Evolutionary conservation across 2,329 filamentous ascomycete species (phyloP), one percentile per base, ranked within the genome.

Genomic region (Stenocarpella maydis): DNA sequence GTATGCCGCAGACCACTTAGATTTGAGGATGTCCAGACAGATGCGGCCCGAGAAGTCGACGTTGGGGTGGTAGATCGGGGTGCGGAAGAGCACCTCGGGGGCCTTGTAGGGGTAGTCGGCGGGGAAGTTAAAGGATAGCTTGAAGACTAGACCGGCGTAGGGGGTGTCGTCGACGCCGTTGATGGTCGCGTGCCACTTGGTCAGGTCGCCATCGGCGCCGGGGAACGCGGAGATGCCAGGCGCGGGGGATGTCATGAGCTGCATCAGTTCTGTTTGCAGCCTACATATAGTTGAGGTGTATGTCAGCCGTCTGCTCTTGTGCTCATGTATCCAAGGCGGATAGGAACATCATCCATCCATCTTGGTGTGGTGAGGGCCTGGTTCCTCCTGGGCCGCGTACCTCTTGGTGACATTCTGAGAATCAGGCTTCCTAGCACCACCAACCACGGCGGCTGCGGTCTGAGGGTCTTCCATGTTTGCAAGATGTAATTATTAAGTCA

Each of bases 1-100:
- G 87, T 98, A 97, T 52, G 97, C 95, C 21, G 96, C 94, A 70
- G 94, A 97, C 96, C 96, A 99, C 84, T 98, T 98, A 81, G 98
- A 96, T 87, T 98, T 98, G 73, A 99, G 86, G 74, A 99, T 99
- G 78, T 99, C 97, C 71, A 99, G 87, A 80, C 96, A 99, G 81
- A 99, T 99, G 68, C 96, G 89, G 49, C 96, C 96, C 4, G 92
- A 95, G 84, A 99, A 98, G 83, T 99, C 96, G 75, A 99, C 93
- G 76, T 99, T 99, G 66, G 96, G 96, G 81, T 99, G 96, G 86
- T 98, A 99, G 82, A 99, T 98, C 45, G 96, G 96, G 8, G 97
- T 99, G 85, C 95, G 97, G 90, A 98, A 99, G 70, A 97, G 87
- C 21, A 99, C 96, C 2, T 92, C 94, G 0, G 96, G 96, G 26